Evolutionary conservation across 208 protist genomes (phyloP), one percentile per base, ranked within the genome.

Genomic region (Wallacemonas collosoma): DNA sequence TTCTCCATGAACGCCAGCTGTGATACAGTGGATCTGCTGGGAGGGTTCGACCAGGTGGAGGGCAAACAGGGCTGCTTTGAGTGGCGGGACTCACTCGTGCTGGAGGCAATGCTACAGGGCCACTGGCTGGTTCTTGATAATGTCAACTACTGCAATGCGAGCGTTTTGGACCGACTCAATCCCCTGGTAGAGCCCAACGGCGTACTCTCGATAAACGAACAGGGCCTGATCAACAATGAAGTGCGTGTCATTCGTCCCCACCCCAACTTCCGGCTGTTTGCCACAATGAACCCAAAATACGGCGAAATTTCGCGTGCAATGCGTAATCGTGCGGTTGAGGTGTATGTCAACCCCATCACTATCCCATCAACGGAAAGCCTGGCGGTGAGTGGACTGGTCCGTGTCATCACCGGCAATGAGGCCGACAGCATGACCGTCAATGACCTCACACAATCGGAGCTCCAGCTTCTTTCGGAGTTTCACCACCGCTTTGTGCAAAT

Each of bases 101-200:
- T 99, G 35, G 81, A 97, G 70, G 97, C 98, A 5, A 90, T 99
- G 80, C 65, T 95, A 75, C 69, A 80, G 39, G 99, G 99, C 12
- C 68, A 98, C 76, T 99, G 99, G 99, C 83, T 99, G 8, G 82
- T 99, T 0, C 87, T 99, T 39, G 99, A 99, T 79, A 99, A 99
- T 82, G 99, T 97, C 12, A 99, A 99, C 87, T 98, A 99, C 58
- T 99, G 99, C 86, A 95, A 93, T 45, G 91, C 99, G 5, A 99
- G 99, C 35, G 99, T 99, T 38, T 88, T 99, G 2, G 99, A 99
- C 80, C 89, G 99, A 9, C 90, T 99, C 14, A 99, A 99, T 85
- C 94, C 98, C n/a, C 88, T 99, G 11, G 90, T 99, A 0, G 99
- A 99, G 85, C 96, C 95, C 15, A 90, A 95, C 69, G 98, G 98